Evolutionary conservation across 2,329 filamentous ascomycete species (phyloP), one percentile per base, ranked within the genome.

Genomic region (Trichoderma hamatum): DNA sequence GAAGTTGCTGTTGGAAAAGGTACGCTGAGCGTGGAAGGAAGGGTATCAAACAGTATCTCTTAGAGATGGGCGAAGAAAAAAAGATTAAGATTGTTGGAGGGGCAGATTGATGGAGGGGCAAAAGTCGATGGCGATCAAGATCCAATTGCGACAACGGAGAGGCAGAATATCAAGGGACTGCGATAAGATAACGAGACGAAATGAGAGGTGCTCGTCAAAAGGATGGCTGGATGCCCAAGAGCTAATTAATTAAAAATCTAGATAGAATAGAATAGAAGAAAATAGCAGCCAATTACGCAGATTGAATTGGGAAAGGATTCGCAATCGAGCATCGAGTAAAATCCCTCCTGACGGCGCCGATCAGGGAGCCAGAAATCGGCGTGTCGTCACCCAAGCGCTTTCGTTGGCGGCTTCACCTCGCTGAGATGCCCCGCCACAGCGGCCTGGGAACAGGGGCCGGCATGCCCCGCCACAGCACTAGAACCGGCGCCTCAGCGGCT

Each of bases 71-170:
- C 26, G 21, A 28, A 34, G 36, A 49, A 11, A 24, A 1, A 51
- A 51, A 52, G 14, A 52, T 28, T 19, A 52, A 55, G 21, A 49
- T 21, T 49, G 30, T 32, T 70, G 63, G 63, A 59, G 69, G 36
- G 59, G 43, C 34, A 49, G 46, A 65, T 58, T 28, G 46, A 67
- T 69, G 66, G 64, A 71, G 70, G 67, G 69, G 59, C 64, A 58
- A 43, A 43, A 49, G 14, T 28, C 62, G 32, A 13, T 58, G 39
- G 28, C 55, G 64, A 60, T 60, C 39, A 67, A 60, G 64, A 67
- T 34, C 46, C 13, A 14, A 43, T 64, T n/a, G 51, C 46, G 28
- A 55, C 30, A 39, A 28, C 28, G 49, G 62, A 43, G 59, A 34
- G 16, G 19, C 54, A 19, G 26, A 21, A 43, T 28, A 16, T 30